Conservation (phyloP, 1,284 basidiomycete species). For the Leccinum proximum region DNA sequence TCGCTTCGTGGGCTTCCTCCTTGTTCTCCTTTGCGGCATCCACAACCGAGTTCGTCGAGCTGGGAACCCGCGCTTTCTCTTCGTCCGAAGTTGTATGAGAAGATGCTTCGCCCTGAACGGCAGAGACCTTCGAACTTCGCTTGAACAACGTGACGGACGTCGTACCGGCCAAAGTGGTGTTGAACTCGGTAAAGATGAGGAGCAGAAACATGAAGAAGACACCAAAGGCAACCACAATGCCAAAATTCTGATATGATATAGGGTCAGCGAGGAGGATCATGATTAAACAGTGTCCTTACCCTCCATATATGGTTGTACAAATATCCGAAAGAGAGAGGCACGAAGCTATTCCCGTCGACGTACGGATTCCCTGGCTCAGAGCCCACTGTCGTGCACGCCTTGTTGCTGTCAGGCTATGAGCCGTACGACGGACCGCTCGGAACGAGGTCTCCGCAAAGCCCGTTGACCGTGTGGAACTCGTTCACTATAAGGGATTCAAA, state of each 20-base stretch:
- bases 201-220: constrained; percentile 45
- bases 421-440: constrained; percentile 48
- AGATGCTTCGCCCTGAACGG: constrained; percentile 7
- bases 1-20: constrained; percentile 9
- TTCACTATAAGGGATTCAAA: constrained; percentile 54
- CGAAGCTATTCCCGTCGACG: constrained; percentile 25
- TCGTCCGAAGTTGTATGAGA: constrained; percentile 13
- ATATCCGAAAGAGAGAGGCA: constrained; percentile 62
- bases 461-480: constrained; percentile 49
- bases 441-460: constrained; percentile 39
- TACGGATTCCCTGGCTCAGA: constrained; percentile 21
- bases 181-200: constrained; percentile 51
- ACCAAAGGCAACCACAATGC: constrained; percentile 51
- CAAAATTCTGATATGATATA: constrained; percentile 42
- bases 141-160: constrained; percentile 41
- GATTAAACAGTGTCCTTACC: constrained; percentile 30
- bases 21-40: constrained; percentile 11
- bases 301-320: constrained; percentile 62
- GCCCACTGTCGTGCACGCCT: constrained; percentile 26
- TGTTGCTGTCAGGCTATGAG: constrained; percentile 30
- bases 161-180: constrained; percentile 32
- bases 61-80: constrained; percentile 27
- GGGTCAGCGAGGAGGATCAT: neutral
- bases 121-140: constrained; percentile 31
- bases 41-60: constrained; percentile 30